A percentile compares a stretch with the other conserved stretches of the same genome.
phyloP scores from a whole-genome alignment of 352 stramenopile genomes.

The Phytophthora pseudosyringae region DNA sequence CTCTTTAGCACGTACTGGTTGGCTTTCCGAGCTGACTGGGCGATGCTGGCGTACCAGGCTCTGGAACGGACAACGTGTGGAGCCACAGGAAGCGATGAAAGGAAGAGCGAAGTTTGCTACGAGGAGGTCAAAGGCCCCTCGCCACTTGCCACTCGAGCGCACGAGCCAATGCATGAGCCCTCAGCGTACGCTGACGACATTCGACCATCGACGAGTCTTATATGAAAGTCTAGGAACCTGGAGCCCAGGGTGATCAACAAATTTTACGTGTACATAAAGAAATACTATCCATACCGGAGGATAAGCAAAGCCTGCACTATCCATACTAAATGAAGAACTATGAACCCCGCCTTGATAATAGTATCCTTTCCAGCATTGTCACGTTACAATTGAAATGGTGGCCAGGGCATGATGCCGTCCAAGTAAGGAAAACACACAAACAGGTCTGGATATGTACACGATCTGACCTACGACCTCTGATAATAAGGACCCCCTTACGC shows the following conservation, averaged over 20 bases:
- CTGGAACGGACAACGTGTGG: slow-evolving; percentile 50
- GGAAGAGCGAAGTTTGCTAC: slow-evolving; percentile 18
- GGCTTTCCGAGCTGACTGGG: slow-evolving; percentile 69
- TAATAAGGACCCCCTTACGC: slow-evolving; percentile 11
- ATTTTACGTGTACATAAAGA: not conserved
- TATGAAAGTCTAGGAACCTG: not conserved
- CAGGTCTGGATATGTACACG: not conserved
- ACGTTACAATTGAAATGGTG: not conserved
- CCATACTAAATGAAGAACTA: slow-evolving; percentile 4
- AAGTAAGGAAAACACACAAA: not conserved
- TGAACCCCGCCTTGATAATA: not conserved
- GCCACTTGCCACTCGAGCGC: slow-evolving; percentile 1
- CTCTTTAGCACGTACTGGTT: slow-evolving; percentile 80
- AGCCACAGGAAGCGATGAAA: slow-evolving; percentile 9
- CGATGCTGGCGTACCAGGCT: slow-evolving; percentile 63
- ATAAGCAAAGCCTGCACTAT: not conserved
- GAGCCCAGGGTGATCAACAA: not conserved
- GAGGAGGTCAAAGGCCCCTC: slow-evolving; percentile 5
- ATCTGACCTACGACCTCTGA: not conserved
- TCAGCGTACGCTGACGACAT: slow-evolving; percentile 11
- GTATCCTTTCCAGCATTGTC: no score
- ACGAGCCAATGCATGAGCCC: slow-evolving; percentile 31
- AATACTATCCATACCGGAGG: no score
- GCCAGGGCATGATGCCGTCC: not conserved
- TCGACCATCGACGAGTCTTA: slow-evolving; percentile 3